Base-by-base conservation (phyloP, 2,329 filamentous ascomycete genomes). In the Alternaria brassicae region DNA sequence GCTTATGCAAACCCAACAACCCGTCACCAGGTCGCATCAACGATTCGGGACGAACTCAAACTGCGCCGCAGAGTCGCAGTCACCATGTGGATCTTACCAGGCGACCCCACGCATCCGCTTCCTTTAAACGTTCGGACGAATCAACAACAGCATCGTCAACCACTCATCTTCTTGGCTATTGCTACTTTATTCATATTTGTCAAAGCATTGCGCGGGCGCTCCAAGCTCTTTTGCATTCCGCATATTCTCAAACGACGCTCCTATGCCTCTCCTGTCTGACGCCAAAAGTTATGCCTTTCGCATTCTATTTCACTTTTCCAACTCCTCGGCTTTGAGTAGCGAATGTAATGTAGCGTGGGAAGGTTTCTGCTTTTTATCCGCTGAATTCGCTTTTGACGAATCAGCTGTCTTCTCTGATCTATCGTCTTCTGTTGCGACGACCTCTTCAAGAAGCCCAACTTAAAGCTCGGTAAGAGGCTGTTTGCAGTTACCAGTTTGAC, bases 291-390 rank as follows among this genome's bases (percentile, higher is more conserved):
- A 34, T 17, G 30, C 30, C 17, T 15, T 48, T 48, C 17, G 27
- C 23, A 36, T 58, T 30, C 39, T 44, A 23, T 40, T 45, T 7
- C 37, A 25, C n/a, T 34, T 48, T 45, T 19, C 17, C 19, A 48
- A 39, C 39, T 34, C 23, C 17, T 28, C 47, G 51, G 58, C 44
- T 34, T 56, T 51, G 30, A 64, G 65, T 69, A 54, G 69, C 47
- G 66, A 69, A 58, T 49, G 58, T 66, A 60, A 68, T 60, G 66
- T 58, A 70, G 66, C 66, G 65, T 68, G 66, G 66, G 68, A 61
- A 60, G 65, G 53, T 53, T 48, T 63, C 25, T 65, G 62, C 42
- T 44, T 15, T 37, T 52, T 8, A 48, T 34, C 13, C 25, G 17
- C 34, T 55, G 37, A 32, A 27, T 41, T 17, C 8, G 23, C 28